A percentile compares a stretch with the other conserved stretches of the same genome.
phyloP scores from a whole-genome alignment of 495 filamentous ascomycete species.

The Physcia stellaris region DNA sequence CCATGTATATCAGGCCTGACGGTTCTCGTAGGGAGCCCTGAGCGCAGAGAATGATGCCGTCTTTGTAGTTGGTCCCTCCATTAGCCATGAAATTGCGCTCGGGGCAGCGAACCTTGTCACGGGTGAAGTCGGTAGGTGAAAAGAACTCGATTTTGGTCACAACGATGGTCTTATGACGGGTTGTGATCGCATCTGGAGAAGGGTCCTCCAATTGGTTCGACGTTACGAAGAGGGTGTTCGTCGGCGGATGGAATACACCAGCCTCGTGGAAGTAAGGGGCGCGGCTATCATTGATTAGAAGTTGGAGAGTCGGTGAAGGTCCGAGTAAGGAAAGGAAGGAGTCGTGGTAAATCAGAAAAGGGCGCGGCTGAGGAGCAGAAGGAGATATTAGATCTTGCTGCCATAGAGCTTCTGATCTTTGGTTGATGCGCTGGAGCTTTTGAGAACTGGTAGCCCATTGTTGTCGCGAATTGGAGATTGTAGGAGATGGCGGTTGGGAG shows the following conservation, averaged over 20 bases:
- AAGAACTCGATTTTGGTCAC: slow-evolving; percentile 24
- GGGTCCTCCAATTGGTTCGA: slow-evolving; percentile 26
- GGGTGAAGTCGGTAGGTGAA: slow-evolving; percentile 17
- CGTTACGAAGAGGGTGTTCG: slow-evolving; percentile 44
- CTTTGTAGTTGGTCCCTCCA: slow-evolving; percentile 35
- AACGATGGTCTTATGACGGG: slow-evolving; percentile 19
- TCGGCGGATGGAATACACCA: slow-evolving; percentile 35
- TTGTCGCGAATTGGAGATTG: slow-evolving; percentile 1
- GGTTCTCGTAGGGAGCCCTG: slow-evolving; percentile 34
- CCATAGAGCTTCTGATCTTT: slow-evolving; percentile 14
- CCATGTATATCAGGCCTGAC: slow-evolving; percentile 34
- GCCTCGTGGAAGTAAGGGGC: slow-evolving; percentile 45
- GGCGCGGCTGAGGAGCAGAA: slow-evolving; percentile 13
- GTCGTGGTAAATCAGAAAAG: slow-evolving; percentile 20
- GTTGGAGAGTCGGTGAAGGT: slow-evolving; percentile 18
- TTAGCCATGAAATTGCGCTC: slow-evolving; percentile 40
- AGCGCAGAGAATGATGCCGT: slow-evolving; percentile 32
- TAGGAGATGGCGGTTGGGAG: slow-evolving; percentile 8
- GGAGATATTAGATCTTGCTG: slow-evolving; percentile 14
- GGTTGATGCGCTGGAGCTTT: slow-evolving; percentile 13
- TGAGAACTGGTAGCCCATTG: slow-evolving; percentile 5
- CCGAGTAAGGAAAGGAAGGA: slow-evolving; percentile 22
- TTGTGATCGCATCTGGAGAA: slow-evolving; percentile 22
- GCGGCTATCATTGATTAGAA: slow-evolving; percentile 21
- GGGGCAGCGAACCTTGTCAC: slow-evolving; percentile 16